These are phyloP conservation scores for Crithidia mellificae DNA, from an alignment of 208 protist genomes.

Conservation along the genomic window DNA sequence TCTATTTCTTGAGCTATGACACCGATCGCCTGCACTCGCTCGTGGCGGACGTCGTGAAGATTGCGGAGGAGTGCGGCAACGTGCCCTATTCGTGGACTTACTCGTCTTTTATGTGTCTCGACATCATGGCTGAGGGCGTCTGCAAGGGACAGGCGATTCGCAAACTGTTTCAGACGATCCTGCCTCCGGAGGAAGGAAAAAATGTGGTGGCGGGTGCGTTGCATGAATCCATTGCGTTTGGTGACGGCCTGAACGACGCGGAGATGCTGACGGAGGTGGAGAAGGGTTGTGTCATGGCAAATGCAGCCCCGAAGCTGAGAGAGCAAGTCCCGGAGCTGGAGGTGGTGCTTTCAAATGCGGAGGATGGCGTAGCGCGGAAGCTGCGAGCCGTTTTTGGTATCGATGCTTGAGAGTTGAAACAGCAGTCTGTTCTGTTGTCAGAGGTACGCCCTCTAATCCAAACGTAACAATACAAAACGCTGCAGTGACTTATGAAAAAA, in stretches of 20 bases:
- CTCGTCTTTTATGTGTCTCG: constrained; percentile 44
- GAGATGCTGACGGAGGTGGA: constrained; percentile 47
- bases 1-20: constrained; percentile 46
- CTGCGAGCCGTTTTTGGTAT: constrained; percentile 44
- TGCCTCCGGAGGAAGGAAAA: constrained; percentile 7
- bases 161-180: constrained; percentile 28
- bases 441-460: too few species aligned
- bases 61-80: constrained; percentile 6
- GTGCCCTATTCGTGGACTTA: constrained; percentile 28
- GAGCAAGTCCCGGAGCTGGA: constrained; percentile 41
- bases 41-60: constrained; percentile 24
- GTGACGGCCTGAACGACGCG: constrained; percentile 61
- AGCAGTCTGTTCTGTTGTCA: too few species aligned
- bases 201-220: constrained; percentile 26
- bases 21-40: constrained; percentile 9
- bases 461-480: too few species aligned
- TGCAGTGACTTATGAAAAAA: too few species aligned
- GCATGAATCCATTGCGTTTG: constrained; percentile 52
- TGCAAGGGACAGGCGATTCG: constrained; percentile 37
- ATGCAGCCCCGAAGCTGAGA: constrained; percentile 44
- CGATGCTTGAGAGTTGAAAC: background rate
- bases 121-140: constrained; percentile 39
- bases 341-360: constrained; percentile 40
- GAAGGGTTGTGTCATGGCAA: constrained; percentile 60
- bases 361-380: constrained; percentile 57